Evolutionary conservation across 192 early-diverging fungal species (phyloP).

Genomic region (Spinellus fusiger): DNA sequence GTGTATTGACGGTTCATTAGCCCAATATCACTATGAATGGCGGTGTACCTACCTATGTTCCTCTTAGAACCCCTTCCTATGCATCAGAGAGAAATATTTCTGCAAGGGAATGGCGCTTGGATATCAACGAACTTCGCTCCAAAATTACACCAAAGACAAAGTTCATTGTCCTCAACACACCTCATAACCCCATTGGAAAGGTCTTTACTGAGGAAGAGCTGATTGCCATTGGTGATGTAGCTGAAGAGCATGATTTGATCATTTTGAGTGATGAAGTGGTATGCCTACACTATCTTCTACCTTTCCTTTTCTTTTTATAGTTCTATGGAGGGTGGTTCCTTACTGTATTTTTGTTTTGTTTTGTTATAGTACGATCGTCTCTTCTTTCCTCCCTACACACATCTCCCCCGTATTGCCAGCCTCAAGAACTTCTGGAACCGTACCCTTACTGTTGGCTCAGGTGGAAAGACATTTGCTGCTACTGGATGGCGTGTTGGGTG

Average conservation of each 20-base stretch:
- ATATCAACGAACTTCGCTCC: constrained; percentile 70
- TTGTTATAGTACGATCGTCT: constrained; percentile 76
- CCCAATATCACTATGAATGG: constrained; percentile 82
- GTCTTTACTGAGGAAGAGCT: constrained; percentile 76
- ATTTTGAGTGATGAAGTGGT: constrained; percentile 90
- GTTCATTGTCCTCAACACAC: constrained; percentile 91
- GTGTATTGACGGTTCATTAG: constrained; percentile 16
- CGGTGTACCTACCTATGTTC: constrained; percentile 80
- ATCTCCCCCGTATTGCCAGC: constrained; percentile 72
- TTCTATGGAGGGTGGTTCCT: not conserved
- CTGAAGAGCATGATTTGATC: constrained; percentile 76
- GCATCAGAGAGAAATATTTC: constrained; percentile 48
- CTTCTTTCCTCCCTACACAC: constrained; percentile 57
- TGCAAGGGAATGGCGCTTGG: constrained; percentile 82
- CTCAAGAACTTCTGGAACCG: constrained; percentile 86
- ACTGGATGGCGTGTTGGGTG: constrained; percentile 98
- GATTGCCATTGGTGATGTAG: constrained; percentile 66
- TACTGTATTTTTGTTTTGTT: not conserved
- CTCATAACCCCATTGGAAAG: constrained; percentile 91
- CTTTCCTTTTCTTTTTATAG: not conserved
- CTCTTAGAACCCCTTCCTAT: constrained; percentile 56
- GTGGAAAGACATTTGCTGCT: constrained; percentile 92
- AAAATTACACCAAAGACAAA: constrained; percentile 74
- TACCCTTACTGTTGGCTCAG: constrained; percentile 88
- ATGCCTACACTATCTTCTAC: constrained; percentile 6